These are phyloP conservation scores for Drosera capensis DNA, from an alignment of 148 eudicot species.

Conservation along the genomic window DNA sequence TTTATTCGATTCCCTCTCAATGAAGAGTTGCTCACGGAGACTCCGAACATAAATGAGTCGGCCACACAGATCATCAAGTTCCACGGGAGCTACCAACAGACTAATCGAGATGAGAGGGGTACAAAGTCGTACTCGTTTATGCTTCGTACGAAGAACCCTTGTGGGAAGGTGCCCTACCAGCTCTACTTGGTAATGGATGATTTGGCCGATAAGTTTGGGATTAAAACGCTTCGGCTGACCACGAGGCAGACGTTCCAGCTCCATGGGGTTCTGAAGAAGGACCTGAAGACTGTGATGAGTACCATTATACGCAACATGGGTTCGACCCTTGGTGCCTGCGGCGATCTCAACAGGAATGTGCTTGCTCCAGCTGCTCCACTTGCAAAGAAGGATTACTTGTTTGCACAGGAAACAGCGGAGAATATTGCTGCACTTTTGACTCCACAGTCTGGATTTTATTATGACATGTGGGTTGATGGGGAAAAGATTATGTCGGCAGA, in stretches of 20 bases:
- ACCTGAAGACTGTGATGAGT: constrained; percentile 91
- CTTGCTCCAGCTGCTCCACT: constrained; percentile 98
- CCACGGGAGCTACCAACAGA: constrained; percentile 90
- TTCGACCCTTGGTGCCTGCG: constrained; percentile 97
- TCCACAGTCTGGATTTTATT: constrained; percentile 98
- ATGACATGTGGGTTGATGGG: constrained; percentile 99
- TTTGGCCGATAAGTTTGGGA: constrained; percentile 91
- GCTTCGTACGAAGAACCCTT: constrained; percentile 97
- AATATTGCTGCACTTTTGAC: constrained; percentile 82
- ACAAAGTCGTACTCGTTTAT: constrained; percentile 82
- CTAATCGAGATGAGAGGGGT: constrained; percentile 71
- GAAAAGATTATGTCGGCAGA: constrained; percentile 87
- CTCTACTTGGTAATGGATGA: constrained; percentile 93
- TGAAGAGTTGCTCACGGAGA: constrained; percentile 74
- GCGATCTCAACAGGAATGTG: constrained; percentile 90
- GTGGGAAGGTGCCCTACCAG: constrained; percentile 81
- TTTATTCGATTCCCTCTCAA: constrained; percentile 90
- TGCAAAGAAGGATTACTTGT: constrained; percentile 64
- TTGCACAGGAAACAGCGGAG: constrained; percentile 89
- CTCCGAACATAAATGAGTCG: constrained; percentile 70
- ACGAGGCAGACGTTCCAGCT: constrained; percentile 97
- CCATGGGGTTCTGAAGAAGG: constrained; percentile 82
- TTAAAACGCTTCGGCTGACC: constrained; percentile 88
- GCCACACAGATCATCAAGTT: constrained; percentile 92
- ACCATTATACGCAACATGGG: constrained; percentile 77